Conservation (phyloP, 352 stramenopile species). For the Globisporangium cystogenes region DNA sequence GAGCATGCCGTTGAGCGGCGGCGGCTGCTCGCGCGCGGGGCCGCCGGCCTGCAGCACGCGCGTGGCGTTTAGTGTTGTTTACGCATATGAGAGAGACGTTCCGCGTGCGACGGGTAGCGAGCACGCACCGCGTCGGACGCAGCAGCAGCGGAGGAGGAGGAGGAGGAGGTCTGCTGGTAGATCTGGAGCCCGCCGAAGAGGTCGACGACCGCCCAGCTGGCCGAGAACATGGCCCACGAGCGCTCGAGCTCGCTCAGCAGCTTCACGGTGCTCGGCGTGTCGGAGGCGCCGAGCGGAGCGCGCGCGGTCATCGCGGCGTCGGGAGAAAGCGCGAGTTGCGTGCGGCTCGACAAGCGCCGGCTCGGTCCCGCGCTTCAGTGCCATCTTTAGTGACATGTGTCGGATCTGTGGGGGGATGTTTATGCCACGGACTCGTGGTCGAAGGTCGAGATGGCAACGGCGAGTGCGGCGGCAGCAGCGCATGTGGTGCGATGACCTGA, state of each 20-base stretch:
- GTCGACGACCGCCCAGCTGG: conserved; percentile 59
- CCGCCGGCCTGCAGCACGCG: not conserved
- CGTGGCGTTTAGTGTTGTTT: no score
- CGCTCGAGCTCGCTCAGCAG: conserved; percentile 66
- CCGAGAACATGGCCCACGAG: conserved; percentile 69
- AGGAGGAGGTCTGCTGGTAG: conserved; percentile 41
- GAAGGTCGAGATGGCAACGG: no score
- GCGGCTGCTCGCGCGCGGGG: conserved; percentile 14
- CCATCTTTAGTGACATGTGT: no score
- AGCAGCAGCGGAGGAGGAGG: not conserved
- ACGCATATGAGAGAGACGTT: no score
- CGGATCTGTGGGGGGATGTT: no score
- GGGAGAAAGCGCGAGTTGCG: no score
- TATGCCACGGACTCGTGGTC: no score
- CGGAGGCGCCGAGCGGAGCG: conserved; percentile 1
- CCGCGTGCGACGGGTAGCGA: no score
- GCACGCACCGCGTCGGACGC: not conserved
- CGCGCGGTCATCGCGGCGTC: not conserved
- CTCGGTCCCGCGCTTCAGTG: no score
- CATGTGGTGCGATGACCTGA: not conserved
- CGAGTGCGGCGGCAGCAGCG: no score
- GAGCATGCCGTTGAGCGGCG: conserved; percentile 51
- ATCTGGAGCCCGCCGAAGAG: conserved; percentile 65
- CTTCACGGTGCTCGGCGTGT: conserved; percentile 52
- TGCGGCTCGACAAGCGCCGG: no score